These are phyloP conservation scores for Talaromyces ruber DNA, from an alignment of 495 filamentous ascomycete species.

Conservation along the genomic window DNA sequence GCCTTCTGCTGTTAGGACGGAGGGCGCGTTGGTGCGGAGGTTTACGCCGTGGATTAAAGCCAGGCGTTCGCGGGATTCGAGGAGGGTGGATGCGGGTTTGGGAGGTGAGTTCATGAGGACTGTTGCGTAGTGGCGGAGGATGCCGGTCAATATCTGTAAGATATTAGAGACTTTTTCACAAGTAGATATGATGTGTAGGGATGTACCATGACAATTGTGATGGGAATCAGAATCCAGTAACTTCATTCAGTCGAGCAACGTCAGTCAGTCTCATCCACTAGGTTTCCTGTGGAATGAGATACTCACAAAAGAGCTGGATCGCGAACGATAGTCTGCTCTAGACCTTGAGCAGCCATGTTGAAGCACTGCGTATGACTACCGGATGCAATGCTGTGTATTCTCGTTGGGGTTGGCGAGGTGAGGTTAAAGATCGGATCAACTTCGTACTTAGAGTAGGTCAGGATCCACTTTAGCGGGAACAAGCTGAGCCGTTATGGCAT, in stretches of 20 bases:
- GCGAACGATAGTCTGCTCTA: conserved; percentile 91
- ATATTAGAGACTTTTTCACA: conserved; percentile 7
- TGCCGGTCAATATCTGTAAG: conserved; percentile 76
- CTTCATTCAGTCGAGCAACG: conserved; percentile 29
- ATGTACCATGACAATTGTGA: conserved; percentile 92
- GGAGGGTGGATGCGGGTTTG: conserved; percentile 67
- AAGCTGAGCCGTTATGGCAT: conserved; percentile 12
- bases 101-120: conserved; percentile 80
- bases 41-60: conserved; percentile 78
- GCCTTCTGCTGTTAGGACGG: conserved; percentile 58
- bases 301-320: conserved; percentile 96
- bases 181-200: not conserved
- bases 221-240: conserved; percentile 97
- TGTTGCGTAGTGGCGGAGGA: conserved; percentile 92
- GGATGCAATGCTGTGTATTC: not conserved
- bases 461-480: conserved; percentile 5
- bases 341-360: conserved; percentile 71
- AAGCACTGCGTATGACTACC: conserved; percentile 1
- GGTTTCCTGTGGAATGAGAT: not conserved
- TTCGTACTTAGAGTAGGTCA: not conserved
- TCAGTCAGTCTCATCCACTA: conserved; percentile 3
- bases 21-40: conserved; percentile 68
- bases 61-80: conserved; percentile 79
- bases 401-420: conserved; percentile 9
- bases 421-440: conserved; percentile 6